Evolutionary conservation across 208 protist species (phyloP).

Genomic region (Trypanosoma theileri): DNA sequence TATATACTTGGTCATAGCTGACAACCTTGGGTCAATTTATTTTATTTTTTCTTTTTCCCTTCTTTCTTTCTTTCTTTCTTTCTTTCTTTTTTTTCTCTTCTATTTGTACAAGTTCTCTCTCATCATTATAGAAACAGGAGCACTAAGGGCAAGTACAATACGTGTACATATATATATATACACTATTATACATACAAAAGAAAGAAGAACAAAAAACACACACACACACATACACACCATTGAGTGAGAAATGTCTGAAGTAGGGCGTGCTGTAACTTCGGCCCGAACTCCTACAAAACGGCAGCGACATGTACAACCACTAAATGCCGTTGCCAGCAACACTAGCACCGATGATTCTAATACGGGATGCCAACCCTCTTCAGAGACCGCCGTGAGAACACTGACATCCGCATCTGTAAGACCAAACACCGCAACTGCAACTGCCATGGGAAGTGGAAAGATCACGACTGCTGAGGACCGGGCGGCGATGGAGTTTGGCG

Average conservation of each 20-base stretch:
- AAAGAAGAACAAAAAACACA: neutral
- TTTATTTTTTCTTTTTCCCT: too few species aligned
- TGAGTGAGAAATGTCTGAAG: neutral
- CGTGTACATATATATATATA: too few species aligned
- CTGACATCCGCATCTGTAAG: neutral
- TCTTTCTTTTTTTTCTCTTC: neutral
- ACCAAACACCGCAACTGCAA: neutral
- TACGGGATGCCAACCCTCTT: too few species aligned
- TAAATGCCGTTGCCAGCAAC: too few species aligned
- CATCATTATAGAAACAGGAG: neutral
- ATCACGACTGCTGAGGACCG: neutral
- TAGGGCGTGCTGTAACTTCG: too few species aligned
- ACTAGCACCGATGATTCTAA: too few species aligned
- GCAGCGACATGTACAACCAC: too few species aligned
- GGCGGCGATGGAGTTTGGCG: conserved; percentile 26
- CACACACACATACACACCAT: neutral
- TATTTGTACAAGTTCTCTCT: neutral
- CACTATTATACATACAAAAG: neutral
- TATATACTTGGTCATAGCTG: too few species aligned
- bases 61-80: neutral
- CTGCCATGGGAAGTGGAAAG: neutral
- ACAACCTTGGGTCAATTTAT: too few species aligned
- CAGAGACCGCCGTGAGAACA: neutral
- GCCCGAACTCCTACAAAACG: too few species aligned
- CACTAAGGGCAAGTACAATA: neutral